These are phyloP conservation scores for Sclerotinia borealis DNA, from an alignment of 2,329 filamentous ascomycete species.

Conservation along the genomic window DNA sequence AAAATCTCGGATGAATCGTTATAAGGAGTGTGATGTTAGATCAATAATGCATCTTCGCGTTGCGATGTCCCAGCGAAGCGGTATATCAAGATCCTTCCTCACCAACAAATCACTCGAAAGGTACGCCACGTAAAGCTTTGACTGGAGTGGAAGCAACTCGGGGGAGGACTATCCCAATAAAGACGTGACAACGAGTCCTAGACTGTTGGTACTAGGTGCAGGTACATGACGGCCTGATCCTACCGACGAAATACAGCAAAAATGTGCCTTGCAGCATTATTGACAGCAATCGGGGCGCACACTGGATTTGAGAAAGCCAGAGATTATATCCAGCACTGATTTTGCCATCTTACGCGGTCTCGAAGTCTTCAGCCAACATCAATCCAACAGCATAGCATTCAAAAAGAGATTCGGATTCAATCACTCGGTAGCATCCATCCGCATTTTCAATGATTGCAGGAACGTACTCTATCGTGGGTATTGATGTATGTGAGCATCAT, in stretches of 20 bases:
- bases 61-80: not conserved
- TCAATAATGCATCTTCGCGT: not conserved
- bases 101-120: not conserved
- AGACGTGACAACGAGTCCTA: not conserved
- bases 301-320: not conserved
- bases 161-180: not conserved
- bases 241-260: not conserved
- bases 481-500: not conserved
- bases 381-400: not conserved
- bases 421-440: not conserved
- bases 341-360: not conserved
- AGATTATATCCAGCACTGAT: not conserved
- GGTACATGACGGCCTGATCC: not conserved
- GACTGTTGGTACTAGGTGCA: not conserved
- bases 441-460: not conserved
- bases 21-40: not conserved
- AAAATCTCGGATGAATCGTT: not conserved
- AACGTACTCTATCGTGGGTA: not conserved
- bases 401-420: not conserved
- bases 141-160: not conserved
- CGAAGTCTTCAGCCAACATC: not conserved
- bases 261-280: not conserved
- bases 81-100: not conserved
- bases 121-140: not conserved
- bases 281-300: not conserved